These are phyloP conservation scores for Phytophthora europaea DNA, from an alignment of 352 stramenopile species.

Conservation along the genomic window DNA sequence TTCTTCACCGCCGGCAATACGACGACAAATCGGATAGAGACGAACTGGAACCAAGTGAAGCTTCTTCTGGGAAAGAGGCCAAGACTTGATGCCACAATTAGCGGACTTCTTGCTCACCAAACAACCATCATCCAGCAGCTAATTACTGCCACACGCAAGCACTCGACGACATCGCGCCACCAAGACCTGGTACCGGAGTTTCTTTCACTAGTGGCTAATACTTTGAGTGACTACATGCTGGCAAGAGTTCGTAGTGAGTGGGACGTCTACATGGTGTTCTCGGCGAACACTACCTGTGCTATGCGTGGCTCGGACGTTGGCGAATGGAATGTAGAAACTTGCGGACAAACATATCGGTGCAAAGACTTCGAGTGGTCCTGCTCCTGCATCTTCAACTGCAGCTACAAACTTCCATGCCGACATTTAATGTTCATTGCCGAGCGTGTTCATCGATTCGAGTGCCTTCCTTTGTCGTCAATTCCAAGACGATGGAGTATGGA, in stretches of 20 bases:
- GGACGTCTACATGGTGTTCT: constrained; percentile 2
- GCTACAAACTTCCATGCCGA: constrained; percentile 6
- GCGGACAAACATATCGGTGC: neutral
- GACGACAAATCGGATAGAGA: constrained; percentile 33
- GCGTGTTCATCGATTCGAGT: constrained; percentile 5
- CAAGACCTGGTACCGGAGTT: neutral
- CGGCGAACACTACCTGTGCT: neutral
- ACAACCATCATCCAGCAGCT: constrained; percentile 1
- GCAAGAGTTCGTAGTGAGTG: constrained; percentile 2
- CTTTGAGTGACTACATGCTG: constrained; percentile 1
- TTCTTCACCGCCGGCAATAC: constrained; percentile 27
- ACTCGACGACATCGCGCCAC: neutral
- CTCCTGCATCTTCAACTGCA: constrained; percentile 6
- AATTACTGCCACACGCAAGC: neutral
- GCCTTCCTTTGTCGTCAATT: constrained; percentile 2
- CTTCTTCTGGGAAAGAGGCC: constrained; percentile 10
- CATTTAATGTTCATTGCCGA: constrained; percentile 11
- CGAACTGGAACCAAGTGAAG: constrained; percentile 35
- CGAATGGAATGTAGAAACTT: neutral
- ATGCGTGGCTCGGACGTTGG: neutral
- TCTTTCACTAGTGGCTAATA: constrained; percentile 1
- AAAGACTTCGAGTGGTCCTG: constrained; percentile 4
- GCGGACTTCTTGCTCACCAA: constrained; percentile 18
- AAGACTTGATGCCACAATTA: constrained; percentile 14
- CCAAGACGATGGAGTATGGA: constrained; percentile 4